Evolutionary conservation across 2,329 filamentous ascomycete species (phyloP), one percentile per base, ranked within the genome.

Genomic region (Sporothrix inflata): DNA sequence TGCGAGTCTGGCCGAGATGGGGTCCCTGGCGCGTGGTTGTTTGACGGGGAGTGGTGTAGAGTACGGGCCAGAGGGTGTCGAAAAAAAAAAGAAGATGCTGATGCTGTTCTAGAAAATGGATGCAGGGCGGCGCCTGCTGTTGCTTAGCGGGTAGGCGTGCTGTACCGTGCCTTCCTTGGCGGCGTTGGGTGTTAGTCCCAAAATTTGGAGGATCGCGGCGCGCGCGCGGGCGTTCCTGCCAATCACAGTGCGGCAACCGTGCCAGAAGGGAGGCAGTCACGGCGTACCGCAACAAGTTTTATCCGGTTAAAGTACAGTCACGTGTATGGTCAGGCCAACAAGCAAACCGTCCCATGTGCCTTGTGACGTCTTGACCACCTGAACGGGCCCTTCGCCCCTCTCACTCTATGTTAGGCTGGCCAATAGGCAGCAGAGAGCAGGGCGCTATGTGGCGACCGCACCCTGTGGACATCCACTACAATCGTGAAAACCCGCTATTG

Each of bases 191-290:
- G 66, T 70, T 57, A 65, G 65, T 57, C 40, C 65, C 70, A 72
- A 74, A 74, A 70, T 73, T 71, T 66, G 24, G 30, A 65, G 30
- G 24, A 38, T 72, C 73, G 73, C 71, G 73, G 60, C 68, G 70
- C 73, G 67, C 69, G n/a, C 61, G 63, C 63, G 47, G 27, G 11
- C 38, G 34, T 16, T 65, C 63, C 40, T 38, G 57, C 72, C 70
- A 73, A 73, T 72, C 70, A 70, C 34, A 60, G 19, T 16, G 42
- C 55, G 27, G 66, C 21, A 11, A 16, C 30, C 16, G 30, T 40
- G 16, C 8, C 27, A 40, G 57, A 38, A 42, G 16, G 40, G 24
- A 51, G 30, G 42, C n/a, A 30, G n/a, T 16, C 30, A 19, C 19
- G 45, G 42, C 30, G 27, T 11, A 49, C 2, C 57, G 45, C 42